Conservation (phyloP, 1,139 yeast species). For the Suzukiozyma palmioleophila region DNA sequence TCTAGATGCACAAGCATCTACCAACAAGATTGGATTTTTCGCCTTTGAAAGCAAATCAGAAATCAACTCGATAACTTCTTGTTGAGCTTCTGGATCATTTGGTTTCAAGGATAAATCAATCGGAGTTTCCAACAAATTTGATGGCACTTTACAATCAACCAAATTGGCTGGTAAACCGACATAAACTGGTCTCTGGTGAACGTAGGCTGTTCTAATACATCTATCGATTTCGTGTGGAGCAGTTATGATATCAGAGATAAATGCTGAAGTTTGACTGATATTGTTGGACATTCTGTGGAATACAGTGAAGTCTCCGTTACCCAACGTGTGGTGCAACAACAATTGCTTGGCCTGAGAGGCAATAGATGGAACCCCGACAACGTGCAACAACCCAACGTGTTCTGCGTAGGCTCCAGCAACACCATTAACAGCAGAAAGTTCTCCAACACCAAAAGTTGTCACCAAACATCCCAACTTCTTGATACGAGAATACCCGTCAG, state of each 20-base stretch:
- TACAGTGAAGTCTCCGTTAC: slow-evolving; percentile 45
- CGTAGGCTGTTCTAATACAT: slow-evolving; percentile 68
- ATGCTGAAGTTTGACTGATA: slow-evolving; percentile 63
- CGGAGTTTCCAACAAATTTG: slow-evolving; percentile 54
- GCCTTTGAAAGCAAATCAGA: slow-evolving; percentile 52
- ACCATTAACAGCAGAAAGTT: slow-evolving; percentile 38
- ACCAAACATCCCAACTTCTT: slow-evolving; percentile 36
- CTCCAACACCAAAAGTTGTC: slow-evolving; percentile 43
- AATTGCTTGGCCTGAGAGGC: slow-evolving; percentile 37
- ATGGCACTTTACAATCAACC: slow-evolving; percentile 61
- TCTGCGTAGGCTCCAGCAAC: slow-evolving; percentile 43
- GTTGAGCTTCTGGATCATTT: slow-evolving; percentile 69
- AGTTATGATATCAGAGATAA: slow-evolving; percentile 55
- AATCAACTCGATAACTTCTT: slow-evolving; percentile 62
- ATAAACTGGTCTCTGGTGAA: slow-evolving; percentile 78
- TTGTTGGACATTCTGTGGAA: slow-evolving; percentile 54
- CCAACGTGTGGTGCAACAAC: slow-evolving; percentile 42
- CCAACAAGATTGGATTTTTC: slow-evolving; percentile 67
- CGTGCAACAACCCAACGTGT: slow-evolving; percentile 38
- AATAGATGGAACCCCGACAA: slow-evolving; percentile 40
- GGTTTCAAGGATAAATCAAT: slow-evolving; percentile 58
- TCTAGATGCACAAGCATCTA: slow-evolving; percentile 86
- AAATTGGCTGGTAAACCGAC: slow-evolving; percentile 80
- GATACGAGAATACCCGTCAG: slow-evolving; percentile 39
- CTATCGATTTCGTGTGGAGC: slow-evolving; percentile 73